Conservation (phyloP, 495 filamentous ascomycete genomes). For the Tetracladium setigerum region DNA sequence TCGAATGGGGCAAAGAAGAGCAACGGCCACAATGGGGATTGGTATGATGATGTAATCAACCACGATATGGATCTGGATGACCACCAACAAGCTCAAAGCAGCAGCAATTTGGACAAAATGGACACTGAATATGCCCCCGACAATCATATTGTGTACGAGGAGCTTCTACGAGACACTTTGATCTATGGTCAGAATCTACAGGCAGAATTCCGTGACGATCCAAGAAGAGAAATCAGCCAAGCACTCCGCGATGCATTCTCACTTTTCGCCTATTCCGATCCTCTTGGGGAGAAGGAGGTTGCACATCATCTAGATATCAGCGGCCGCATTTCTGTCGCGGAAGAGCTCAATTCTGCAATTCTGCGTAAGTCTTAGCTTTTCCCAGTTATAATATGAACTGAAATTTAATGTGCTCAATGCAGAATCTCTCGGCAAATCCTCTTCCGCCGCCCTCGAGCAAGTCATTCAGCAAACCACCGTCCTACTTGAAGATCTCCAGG, state of each 20-base stretch:
- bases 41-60: constrained; percentile 47
- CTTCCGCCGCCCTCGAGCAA: constrained; percentile 77
- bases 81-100: constrained; percentile 29
- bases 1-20: constrained; percentile 24
- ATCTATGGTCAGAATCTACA: constrained; percentile 75
- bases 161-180: constrained; percentile 61
- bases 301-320: constrained; percentile 71
- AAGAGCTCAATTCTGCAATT: constrained; percentile 93
- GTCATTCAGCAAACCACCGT: constrained; percentile 82
- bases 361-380: constrained; percentile 52
- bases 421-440: constrained; percentile 89
- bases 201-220: constrained; percentile 66
- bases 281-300: constrained; percentile 63
- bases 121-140: constrained; percentile 40
- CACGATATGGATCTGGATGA: constrained; percentile 83
- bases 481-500: constrained; percentile 72
- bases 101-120: constrained; percentile 37
- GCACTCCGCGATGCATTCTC: constrained; percentile 81
- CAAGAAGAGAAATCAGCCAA: constrained; percentile 57
- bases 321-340: constrained; percentile 73
- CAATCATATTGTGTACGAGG: constrained; percentile 35
- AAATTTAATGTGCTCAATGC: constrained; percentile 11
- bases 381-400: background rate
- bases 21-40: constrained; percentile 20
- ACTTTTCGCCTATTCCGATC: constrained; percentile 79